These are phyloP conservation scores for Malus hybrid DNA, from an alignment of 331 rosid species.

Conservation along the genomic window DNA sequence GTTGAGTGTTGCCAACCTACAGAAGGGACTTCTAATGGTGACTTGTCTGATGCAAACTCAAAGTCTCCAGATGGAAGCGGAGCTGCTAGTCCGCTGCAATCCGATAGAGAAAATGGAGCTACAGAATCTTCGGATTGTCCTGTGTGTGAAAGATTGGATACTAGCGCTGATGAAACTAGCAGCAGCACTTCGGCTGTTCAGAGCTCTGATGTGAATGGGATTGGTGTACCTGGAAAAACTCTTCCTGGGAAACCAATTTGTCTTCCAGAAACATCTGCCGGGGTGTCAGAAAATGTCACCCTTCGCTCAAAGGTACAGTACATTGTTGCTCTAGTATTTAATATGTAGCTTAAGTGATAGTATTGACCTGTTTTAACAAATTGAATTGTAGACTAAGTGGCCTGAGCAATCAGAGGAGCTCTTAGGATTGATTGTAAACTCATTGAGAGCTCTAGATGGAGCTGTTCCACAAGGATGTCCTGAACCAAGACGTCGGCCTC, in stretches of 20 bases:
- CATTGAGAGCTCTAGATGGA: constrained; percentile 91
- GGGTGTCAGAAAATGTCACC: constrained; percentile 55
- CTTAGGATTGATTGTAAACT: constrained; percentile 89
- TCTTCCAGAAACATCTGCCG: constrained; percentile 87
- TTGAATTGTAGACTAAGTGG: constrained; percentile 75
- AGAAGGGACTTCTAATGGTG: constrained; percentile 59
- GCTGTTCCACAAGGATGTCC: constrained; percentile 95
- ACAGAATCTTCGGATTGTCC: constrained; percentile 50
- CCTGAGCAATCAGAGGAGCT: constrained; percentile 99
- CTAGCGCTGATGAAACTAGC: constrained; percentile 48
- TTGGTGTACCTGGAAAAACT: constrained; percentile 41
- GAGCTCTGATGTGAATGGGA: constrained; percentile 64
- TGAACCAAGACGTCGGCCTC: constrained; percentile 93
- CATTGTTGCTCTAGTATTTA: constrained; percentile 12
- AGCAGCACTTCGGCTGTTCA: constrained; percentile 76
- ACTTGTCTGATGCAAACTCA: constrained; percentile 49
- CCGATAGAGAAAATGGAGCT: constrained; percentile 64
- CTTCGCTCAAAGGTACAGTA: constrained; percentile 65
- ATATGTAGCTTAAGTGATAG: constrained; percentile 8
- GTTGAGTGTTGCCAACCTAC: constrained; percentile 98
- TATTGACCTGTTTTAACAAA: constrained; percentile 30
- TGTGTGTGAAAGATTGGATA: constrained; percentile 61
- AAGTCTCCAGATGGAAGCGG: constrained; percentile 56
- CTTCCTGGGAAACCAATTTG: constrained; percentile 55
- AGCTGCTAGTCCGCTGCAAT: constrained; percentile 45